These are phyloP conservation scores for Curvularia spicifera DNA, from an alignment of 2,329 filamentous ascomycete genomes.

Conservation along the genomic window DNA sequence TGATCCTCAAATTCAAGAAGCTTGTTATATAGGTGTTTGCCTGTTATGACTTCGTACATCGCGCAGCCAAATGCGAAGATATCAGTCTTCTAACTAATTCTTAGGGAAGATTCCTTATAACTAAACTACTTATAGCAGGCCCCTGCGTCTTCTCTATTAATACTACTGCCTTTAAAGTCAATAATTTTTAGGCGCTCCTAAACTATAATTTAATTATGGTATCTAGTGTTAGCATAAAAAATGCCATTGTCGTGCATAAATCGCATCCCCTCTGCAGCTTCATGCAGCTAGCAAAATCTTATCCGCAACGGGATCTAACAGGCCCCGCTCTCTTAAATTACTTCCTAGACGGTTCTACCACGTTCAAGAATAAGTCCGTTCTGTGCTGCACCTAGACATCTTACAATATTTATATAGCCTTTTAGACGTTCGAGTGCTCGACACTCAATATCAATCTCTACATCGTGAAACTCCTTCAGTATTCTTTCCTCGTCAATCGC, in stretches of 20 bases:
- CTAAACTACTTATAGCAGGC: slow-evolving; percentile 27
- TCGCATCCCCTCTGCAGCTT: slow-evolving; percentile 18
- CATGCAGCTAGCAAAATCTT: slow-evolving; percentile 9
- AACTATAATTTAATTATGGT: slow-evolving; percentile 18
- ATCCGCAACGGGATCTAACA: not conserved
- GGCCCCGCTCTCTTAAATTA: too few species aligned
- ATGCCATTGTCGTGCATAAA: slow-evolving; percentile 13
- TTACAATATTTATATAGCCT: too few species aligned
- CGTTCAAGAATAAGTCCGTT: too few species aligned
- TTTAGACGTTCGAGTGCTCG: too few species aligned
- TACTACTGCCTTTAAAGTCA: slow-evolving; percentile 17
- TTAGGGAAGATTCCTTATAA: slow-evolving; percentile 4
- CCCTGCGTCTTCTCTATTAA: slow-evolving; percentile 20
- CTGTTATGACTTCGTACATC: slow-evolving; percentile 15
- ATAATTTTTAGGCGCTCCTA: slow-evolving; percentile 7
- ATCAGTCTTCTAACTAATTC: slow-evolving; percentile 19
- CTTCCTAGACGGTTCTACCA: too few species aligned
- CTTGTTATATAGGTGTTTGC: slow-evolving; percentile 15
- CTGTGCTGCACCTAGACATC: too few species aligned
- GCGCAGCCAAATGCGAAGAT: slow-evolving; percentile 25
- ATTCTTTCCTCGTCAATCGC: too few species aligned
- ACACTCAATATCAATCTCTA: too few species aligned
- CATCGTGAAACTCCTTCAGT: too few species aligned
- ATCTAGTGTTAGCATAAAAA: slow-evolving; percentile 10
- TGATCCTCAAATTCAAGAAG: slow-evolving; percentile 5